Percentiles rank a stretch among this genome's conserved stretches.
Conservation (phyloP, 208 protist genomes). For the Trypanosoma lewisi region DNA sequence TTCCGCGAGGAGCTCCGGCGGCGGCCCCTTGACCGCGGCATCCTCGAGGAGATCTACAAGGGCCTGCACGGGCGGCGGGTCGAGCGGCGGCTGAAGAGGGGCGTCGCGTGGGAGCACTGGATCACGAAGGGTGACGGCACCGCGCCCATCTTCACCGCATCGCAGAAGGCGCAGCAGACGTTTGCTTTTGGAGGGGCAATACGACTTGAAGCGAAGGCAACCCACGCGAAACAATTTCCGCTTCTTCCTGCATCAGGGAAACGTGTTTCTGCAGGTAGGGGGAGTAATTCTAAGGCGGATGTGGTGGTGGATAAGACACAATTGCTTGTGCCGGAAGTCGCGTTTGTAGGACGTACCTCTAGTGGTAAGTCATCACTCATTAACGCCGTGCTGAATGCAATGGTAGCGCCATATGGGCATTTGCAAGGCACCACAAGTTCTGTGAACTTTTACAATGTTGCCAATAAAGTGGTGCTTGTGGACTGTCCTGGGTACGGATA, state of each 20-base stretch:
- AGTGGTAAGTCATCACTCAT: slow-evolving; percentile 86
- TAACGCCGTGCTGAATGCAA: slow-evolving; percentile 85
- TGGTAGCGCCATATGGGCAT: slow-evolving; percentile 78
- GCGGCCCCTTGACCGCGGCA: slow-evolving; percentile 77
- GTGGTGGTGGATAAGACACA: slow-evolving; percentile 13
- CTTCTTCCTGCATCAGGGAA: slow-evolving; percentile 15
- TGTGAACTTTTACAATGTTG: slow-evolving; percentile 80
- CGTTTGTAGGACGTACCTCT: slow-evolving; percentile 84
- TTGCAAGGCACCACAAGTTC: slow-evolving; percentile 78
- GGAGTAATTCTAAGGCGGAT: not conserved
- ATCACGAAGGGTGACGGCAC: slow-evolving; percentile 90
- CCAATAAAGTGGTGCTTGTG: slow-evolving; percentile 60
- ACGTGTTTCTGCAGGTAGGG: not conserved
- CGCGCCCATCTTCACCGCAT: slow-evolving; percentile 79
- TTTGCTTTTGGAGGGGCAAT: slow-evolving; percentile 85
- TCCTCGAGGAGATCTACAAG: slow-evolving; percentile 90
- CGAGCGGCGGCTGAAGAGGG: slow-evolving; percentile 79
- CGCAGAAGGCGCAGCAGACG: slow-evolving; percentile 76
- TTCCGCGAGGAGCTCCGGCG: slow-evolving; percentile 72
- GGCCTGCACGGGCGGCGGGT: slow-evolving; percentile 80
- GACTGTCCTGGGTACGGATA: slow-evolving; percentile 89
- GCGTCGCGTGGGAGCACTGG: slow-evolving; percentile 89
- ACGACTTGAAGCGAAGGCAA: slow-evolving; percentile 38
- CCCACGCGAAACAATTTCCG: slow-evolving; percentile 73
- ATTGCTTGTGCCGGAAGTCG: slow-evolving; percentile 68